These are phyloP conservation scores for Cladosporium sp. DNA, from an alignment of 2,329 filamentous ascomycete genomes.

Conservation along the genomic window DNA sequence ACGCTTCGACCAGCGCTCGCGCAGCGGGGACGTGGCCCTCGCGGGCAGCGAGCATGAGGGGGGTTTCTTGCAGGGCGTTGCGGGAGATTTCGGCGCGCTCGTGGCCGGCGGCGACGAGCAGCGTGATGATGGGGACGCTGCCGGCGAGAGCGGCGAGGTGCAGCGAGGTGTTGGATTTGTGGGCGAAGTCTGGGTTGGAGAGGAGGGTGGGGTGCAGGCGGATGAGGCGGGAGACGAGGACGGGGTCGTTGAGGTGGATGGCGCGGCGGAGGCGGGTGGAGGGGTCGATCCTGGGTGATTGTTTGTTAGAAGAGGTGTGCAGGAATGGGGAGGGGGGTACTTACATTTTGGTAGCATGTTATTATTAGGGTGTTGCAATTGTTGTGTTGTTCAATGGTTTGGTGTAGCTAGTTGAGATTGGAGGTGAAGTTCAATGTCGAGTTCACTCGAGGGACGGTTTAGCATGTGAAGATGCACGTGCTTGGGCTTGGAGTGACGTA, in stretches of 20 bases:
- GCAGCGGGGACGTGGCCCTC: conserved; percentile 73
- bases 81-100: conserved; percentile 72
- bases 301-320: conserved; percentile 20
- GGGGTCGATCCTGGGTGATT: conserved; percentile 68
- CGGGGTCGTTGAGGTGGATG: conserved; percentile 72
- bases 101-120: conserved; percentile 73
- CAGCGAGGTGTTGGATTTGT: conserved; percentile 79
- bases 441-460: conserved; percentile 12
- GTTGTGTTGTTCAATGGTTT: neutral
- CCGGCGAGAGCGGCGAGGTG: conserved; percentile 78
- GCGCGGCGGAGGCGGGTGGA: conserved; percentile 77
- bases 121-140: conserved; percentile 65
- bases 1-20: conserved; percentile 66
- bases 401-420: neutral
- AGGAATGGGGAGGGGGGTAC: neutral
- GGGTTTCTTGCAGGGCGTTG: conserved; percentile 78
- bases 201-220: conserved; percentile 69
- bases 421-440: conserved; percentile 1
- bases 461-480: conserved; percentile 18
- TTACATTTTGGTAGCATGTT: conserved; percentile 16
- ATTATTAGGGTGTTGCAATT: neutral
- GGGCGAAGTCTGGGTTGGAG: conserved; percentile 75
- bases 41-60: conserved; percentile 74
- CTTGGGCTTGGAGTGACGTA: conserved; percentile 13
- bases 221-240: conserved; percentile 76